Evolutionary conservation across 1,284 basidiomycete species (phyloP), one percentile per base, ranked within the genome.

Genomic region (Cystobasidiaceae sp.): DNA sequence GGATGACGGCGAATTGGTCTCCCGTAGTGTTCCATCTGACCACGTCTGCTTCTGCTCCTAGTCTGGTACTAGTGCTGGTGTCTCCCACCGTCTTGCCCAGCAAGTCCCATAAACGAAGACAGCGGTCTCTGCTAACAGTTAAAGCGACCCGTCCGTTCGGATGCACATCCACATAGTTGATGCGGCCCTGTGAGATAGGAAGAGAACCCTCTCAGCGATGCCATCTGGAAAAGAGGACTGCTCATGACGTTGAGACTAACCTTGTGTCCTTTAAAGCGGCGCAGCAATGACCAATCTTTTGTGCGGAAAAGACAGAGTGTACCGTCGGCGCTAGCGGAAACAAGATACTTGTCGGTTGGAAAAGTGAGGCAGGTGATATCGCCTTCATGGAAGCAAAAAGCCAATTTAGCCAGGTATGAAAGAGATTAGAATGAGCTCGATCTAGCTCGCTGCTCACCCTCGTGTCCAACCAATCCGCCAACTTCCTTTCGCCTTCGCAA

Each of bases 91-190:
- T 46, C n/a, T 45, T 58, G n/a, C 67, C 67, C 8, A 68, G 41
- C 27, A 98, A 80, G 79, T 98, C 94, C 94, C 94, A 98, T 92
- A 97, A 94, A 54, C 93, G 84, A 66, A 97, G 76, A 7, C 89
- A 91, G 68, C 84, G 81, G 75, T 98, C 94, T 72, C 87, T 87
- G 11, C 94, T 94, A 0, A 97, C 92, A 69, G 86, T 90, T 30
- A 98, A 78, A 0, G 88, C 93, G 17, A 97, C 83, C 71, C 96
- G 89, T 2, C 92, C 90, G 0, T 89, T 89, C 0, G 93, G 93
- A 75, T 98, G 94, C 0, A 96, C 86, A 11, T 89, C 88, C 37
- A 96, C 84, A 52, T 83, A 84, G 77, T 97, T 97, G 69, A 98
- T 86, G 27, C 88, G 84, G 0, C 90, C 93, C 61, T 64, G 45